These are phyloP conservation scores for Chaetomiaceae sp. DNA, from an alignment of 2,329 filamentous ascomycete genomes.

Conservation along the genomic window DNA sequence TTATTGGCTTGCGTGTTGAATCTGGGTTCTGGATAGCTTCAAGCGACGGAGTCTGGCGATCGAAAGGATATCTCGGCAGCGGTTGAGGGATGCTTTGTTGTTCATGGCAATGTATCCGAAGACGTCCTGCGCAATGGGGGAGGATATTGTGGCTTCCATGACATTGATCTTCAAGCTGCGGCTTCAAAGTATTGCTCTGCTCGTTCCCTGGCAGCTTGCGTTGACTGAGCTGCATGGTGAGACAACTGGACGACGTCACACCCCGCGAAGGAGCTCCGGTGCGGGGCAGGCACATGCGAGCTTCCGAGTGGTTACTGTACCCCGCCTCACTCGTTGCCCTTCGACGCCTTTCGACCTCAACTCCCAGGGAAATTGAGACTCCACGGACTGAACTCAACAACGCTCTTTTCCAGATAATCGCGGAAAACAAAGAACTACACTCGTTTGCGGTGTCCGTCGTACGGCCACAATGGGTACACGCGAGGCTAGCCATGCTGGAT, in stretches of 20 bases:
- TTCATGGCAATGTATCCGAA: not conserved
- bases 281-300: constrained; percentile 3
- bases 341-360: not conserved
- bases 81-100: not conserved
- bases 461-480: constrained; percentile 30
- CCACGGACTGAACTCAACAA: too few relatives aligned
- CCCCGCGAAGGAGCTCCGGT: not conserved
- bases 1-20: not conserved
- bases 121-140: too few relatives aligned
- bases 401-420: too few relatives aligned
- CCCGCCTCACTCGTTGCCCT: not conserved
- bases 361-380: too few relatives aligned
- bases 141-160: too few relatives aligned
- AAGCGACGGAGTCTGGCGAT: not conserved
- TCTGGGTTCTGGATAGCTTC: not conserved
- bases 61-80: not conserved
- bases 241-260: not conserved
- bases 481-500: constrained; percentile 71
- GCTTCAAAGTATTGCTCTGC: too few relatives aligned
- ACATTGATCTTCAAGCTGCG: too few relatives aligned
- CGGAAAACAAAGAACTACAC: not conserved
- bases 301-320: too few relatives aligned
- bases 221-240: not conserved
- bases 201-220: too few relatives aligned
- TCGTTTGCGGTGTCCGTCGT: not conserved